Conservation (phyloP, 441 rosid genomes). For the Pelargonium fulgidum region DNA sequence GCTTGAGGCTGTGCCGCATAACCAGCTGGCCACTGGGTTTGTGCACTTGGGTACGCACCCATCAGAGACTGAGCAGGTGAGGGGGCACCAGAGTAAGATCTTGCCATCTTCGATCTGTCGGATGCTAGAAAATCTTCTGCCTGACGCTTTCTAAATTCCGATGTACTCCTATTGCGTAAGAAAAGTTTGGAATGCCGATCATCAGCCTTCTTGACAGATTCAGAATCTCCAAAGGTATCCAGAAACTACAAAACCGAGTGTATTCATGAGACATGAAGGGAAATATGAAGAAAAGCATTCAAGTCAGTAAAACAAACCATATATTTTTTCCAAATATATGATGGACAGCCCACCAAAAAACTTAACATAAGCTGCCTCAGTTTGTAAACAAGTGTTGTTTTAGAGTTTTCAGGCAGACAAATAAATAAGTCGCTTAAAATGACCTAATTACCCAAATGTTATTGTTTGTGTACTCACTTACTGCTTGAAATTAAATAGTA, state of each 20-base stretch:
- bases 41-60: constrained; percentile 67
- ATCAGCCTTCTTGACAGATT: constrained; percentile 62
- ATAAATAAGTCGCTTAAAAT: too few species aligned
- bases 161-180: constrained; percentile 53
- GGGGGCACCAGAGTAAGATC: constrained; percentile 47
- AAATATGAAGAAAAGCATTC: neutral
- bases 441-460: too few species aligned
- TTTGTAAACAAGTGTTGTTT: too few species aligned
- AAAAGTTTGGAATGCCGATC: constrained; percentile 76
- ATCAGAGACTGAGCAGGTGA: constrained; percentile 54
- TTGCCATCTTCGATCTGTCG: constrained; percentile 70
- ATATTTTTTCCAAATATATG: neutral
- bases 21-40: constrained; percentile 77
- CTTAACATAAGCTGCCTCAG: too few species aligned
- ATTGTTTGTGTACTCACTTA: too few species aligned
- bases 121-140: constrained; percentile 77
- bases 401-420: too few species aligned
- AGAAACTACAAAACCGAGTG: constrained; percentile 54
- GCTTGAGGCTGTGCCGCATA: constrained; percentile 76
- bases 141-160: constrained; percentile 70
- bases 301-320: neutral
- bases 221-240: constrained; percentile 69
- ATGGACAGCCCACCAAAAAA: neutral
- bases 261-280: constrained; percentile 4
- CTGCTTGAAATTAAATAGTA: too few species aligned